A percentile compares a stretch with the other conserved stretches of the same genome.
Evolutionary conservation across 768 basidiomycete genomes (phyloP).

Genomic region (Pulveroboletus sp.): DNA sequence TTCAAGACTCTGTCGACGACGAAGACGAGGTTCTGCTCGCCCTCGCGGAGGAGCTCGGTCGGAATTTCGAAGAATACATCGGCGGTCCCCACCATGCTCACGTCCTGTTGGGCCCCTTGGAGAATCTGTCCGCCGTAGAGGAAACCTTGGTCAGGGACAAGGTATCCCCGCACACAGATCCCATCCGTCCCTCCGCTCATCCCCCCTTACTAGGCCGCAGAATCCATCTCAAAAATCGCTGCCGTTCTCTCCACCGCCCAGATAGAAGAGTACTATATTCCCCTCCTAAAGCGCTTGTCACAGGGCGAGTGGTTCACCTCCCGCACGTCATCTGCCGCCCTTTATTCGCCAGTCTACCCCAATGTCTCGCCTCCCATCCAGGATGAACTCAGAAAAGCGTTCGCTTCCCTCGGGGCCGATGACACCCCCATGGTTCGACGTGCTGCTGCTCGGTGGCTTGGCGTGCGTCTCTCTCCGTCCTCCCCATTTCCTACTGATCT

Average conservation of each 20-base stretch:
- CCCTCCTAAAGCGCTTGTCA: slow-evolving; percentile 84
- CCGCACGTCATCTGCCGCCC: slow-evolving; percentile 90
- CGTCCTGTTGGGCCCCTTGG: slow-evolving; percentile 84
- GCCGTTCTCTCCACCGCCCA: slow-evolving; percentile 71
- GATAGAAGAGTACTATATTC: slow-evolving; percentile 88
- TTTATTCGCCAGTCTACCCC: slow-evolving; percentile 88
- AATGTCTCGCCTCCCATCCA: slow-evolving; percentile 71
- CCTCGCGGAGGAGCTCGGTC: slow-evolving; percentile 91
- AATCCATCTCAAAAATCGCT: slow-evolving; percentile 91
- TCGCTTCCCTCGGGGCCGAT: slow-evolving; percentile 78
- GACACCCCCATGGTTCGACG: slow-evolving; percentile 99
- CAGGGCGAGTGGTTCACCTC: slow-evolving; percentile 99
- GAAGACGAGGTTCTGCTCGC: slow-evolving; percentile 98
- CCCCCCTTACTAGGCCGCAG: slow-evolving; percentile 68
- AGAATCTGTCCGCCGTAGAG: slow-evolving; percentile 94
- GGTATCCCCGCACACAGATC: slow-evolving; percentile 44
- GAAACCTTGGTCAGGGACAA: slow-evolving; percentile 98
- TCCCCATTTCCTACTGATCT: slow-evolving; percentile 9
- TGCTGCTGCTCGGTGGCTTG: slow-evolving; percentile 94
- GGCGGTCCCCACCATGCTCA: slow-evolving; percentile 89
- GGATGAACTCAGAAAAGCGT: slow-evolving; percentile 87
- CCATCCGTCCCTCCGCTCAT: slow-evolving; percentile 2
- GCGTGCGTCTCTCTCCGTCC: slow-evolving; percentile 54
- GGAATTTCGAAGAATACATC: slow-evolving; percentile 90
- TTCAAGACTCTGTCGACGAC: slow-evolving; percentile 98